phyloP scores from a whole-genome alignment of 257 asterid genomes.

The Haberlea rhodopensis region DNA sequence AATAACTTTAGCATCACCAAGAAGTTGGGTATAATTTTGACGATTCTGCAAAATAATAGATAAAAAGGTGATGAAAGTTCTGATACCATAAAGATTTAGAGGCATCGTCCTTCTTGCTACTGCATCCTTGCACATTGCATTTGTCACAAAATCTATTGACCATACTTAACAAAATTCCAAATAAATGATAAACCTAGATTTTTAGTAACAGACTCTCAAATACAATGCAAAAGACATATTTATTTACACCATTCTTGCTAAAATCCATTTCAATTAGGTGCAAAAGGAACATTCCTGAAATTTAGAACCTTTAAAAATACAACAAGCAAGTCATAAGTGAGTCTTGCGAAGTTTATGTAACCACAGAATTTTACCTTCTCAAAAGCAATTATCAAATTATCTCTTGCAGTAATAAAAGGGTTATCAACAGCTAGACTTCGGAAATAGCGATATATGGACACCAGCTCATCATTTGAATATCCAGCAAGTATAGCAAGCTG shows the following conservation, averaged over 20 bases:
- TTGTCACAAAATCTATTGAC: neutral
- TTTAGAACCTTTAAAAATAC: neutral
- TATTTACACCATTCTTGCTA: neutral
- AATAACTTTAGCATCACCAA: slow-evolving; percentile 57
- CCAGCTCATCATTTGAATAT: slow-evolving; percentile 79
- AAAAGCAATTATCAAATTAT: slow-evolving; percentile 85
- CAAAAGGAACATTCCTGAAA: neutral
- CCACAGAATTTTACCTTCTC: slow-evolving; percentile 68
- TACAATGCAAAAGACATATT: slow-evolving; percentile 2
- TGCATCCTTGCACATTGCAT: neutral
- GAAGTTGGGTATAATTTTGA: slow-evolving; percentile 50
- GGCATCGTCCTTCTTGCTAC: neutral
- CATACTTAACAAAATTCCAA: neutral
- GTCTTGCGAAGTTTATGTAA: neutral
- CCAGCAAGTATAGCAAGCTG: slow-evolving; percentile 96
- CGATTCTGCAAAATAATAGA: slow-evolving; percentile 63
- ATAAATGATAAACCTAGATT: slow-evolving; percentile 20
- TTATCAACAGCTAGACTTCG: slow-evolving; percentile 86
- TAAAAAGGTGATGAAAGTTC: slow-evolving; percentile 9
- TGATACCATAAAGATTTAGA: neutral
- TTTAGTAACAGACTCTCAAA: slow-evolving; percentile 1
- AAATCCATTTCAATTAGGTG: neutral
- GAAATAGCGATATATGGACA: slow-evolving; percentile 79
- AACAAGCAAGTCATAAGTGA: neutral
- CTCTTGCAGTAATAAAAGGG: slow-evolving; percentile 86